phyloP scores from a whole-genome alignment of 2,329 filamentous ascomycete species.

The Tothia fuscella region DNA sequence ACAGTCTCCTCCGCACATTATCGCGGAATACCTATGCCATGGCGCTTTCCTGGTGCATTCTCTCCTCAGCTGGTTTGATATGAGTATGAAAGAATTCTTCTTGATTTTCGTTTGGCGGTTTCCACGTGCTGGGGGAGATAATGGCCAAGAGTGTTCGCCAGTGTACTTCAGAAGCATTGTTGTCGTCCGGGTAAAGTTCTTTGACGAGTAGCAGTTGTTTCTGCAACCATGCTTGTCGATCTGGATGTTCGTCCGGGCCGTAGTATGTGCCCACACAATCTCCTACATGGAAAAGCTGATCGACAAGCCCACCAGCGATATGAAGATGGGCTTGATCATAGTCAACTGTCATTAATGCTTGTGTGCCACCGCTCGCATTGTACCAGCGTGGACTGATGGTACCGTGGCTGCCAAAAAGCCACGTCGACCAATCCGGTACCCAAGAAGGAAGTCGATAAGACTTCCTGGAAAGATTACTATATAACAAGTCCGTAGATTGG shows the following conservation, averaged over 20 bases:
- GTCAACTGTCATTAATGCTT: neutral
- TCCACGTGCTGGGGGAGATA: too few relatives aligned
- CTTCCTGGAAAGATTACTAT: neutral
- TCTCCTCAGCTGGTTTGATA: too few relatives aligned
- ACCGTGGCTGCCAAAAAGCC: neutral
- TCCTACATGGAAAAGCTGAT: neutral
- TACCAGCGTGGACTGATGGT: neutral
- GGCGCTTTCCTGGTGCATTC: neutral
- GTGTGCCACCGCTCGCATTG: neutral
- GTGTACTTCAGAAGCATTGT: too few relatives aligned
- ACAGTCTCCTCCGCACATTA: neutral
- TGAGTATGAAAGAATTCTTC: too few relatives aligned
- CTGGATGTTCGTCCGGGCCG: neutral
- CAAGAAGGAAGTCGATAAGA: neutral
- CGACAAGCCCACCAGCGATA: neutral
- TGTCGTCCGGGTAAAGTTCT: neutral
- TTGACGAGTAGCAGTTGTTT: neutral
- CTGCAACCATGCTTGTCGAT: neutral
- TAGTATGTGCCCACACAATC: neutral
- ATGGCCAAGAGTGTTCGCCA: too few relatives aligned
- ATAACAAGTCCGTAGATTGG: neutral
- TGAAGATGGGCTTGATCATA: neutral
- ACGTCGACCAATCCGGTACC: conserved; percentile 3
- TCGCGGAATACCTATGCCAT: neutral
- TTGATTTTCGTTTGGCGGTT: too few relatives aligned